Evolutionary conservation across 257 asterid species (phyloP), one percentile per base, ranked within the genome.

Genomic region (Gentiana macrophylla): DNA sequence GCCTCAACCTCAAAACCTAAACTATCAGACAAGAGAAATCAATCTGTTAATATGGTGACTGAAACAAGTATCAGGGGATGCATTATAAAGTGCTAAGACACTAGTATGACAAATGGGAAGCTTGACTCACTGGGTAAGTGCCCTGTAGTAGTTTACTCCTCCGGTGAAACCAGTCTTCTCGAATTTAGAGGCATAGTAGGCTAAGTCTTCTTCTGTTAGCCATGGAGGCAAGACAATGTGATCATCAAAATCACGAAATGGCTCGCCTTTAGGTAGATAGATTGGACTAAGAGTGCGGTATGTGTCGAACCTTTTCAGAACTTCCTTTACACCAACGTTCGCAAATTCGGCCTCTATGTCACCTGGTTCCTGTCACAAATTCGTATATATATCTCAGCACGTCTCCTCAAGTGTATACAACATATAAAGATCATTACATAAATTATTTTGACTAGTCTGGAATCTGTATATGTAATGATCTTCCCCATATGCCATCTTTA

Each of bases 161-260:
- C 97, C 97, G 0, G 85, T 82, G 81, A 85, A 88, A 50, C 97
- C 95, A 12, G 79, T 82, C 57, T 64, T 59, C 60, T 72, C 76
- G 62, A 79, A 85, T 56, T 66, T 79, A 62, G 37, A 59, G 41
- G 61, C 76, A 35, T 80, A 88, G 55, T 88, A 88, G 53, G 79
- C 74, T 2, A 88, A 73, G 49, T 88, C 89, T n/a, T 80, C 71
- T 50, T 80, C 86, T 13, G 82, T 62, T 53, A 85, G 57, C 91
- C 94, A 89, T 45, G 79, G 43, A 9, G 89, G 79, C 66, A 68
- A 58, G 53, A 13, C 37, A 12, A 45, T 34, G 44, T 56, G 12
- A 34, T 44, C 53, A 11, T 61, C 49, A 8, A 56, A 34, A 52
- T 41, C 59, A 32, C 58, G 69, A 32, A 78, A 77, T 35, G 75